phyloP scores from a whole-genome alignment of 2,329 filamentous ascomycete species.

The Albophoma yamanashiensis region DNA sequence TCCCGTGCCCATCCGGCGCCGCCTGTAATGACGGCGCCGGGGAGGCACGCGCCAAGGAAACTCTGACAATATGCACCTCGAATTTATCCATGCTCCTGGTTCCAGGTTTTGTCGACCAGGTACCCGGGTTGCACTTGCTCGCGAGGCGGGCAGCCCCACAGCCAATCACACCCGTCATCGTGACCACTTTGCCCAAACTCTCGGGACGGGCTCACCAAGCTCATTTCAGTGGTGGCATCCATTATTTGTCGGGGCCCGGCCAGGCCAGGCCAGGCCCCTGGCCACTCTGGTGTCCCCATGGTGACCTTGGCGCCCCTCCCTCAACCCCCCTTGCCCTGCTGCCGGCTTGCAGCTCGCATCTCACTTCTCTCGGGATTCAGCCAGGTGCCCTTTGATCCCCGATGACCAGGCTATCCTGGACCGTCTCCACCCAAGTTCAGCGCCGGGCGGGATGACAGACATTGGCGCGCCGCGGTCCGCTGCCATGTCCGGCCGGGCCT shows the following conservation, averaged over 20 bases:
- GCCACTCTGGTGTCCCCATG: not conserved
- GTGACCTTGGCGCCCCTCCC: no score
- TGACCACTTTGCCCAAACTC: not conserved
- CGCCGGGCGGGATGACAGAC: not conserved
- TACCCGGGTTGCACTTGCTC: not conserved
- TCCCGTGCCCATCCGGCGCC: not conserved
- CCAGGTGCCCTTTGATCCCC: conserved; percentile 4
- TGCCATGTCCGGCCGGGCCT: not conserved
- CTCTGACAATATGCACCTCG: not conserved
- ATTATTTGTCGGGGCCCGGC: not conserved
- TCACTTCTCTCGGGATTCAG: conserved; percentile 7
- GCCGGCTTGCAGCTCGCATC: conserved; percentile 3
- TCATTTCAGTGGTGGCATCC: not conserved
- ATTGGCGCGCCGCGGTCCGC: not conserved
- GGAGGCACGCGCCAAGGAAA: not conserved
- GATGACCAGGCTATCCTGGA: conserved; percentile 1
- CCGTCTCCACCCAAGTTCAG: not conserved
- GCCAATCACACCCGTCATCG: not conserved
- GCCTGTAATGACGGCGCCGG: not conserved
- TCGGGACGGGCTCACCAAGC: not conserved
- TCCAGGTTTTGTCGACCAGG: not conserved
- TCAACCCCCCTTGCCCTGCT: not conserved
- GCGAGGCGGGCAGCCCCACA: not conserved
- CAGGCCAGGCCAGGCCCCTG: not conserved
- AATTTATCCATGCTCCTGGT: not conserved